phyloP scores from a whole-genome alignment of 2,329 filamentous ascomycete genomes.

The Huntiella decipiens region DNA sequence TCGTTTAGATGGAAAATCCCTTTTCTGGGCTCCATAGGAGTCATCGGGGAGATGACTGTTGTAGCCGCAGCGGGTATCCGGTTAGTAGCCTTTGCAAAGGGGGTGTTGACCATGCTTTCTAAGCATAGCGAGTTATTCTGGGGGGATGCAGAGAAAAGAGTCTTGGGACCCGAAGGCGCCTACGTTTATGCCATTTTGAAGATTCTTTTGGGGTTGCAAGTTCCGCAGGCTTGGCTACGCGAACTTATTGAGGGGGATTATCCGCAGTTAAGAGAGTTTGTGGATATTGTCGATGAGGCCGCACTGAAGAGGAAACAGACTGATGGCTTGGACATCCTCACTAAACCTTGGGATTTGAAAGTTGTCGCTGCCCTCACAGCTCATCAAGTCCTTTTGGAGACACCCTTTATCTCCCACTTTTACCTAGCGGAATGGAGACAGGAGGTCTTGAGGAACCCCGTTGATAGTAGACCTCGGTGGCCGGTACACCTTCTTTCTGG shows the following conservation, averaged over 20 bases:
- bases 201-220: conserved; percentile 40
- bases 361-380: conserved; percentile 18
- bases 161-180: conserved; percentile 43
- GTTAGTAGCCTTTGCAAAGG: conserved; percentile 51
- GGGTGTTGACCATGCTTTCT: conserved; percentile 42
- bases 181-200: conserved; percentile 62
- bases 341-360: background rate
- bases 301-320: background rate
- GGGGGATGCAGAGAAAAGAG: conserved; percentile 6
- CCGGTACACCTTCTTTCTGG: conserved; percentile 13
- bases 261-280: conserved; percentile 13
- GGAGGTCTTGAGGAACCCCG: conserved; percentile 11
- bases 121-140: conserved; percentile 12
- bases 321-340: background rate
- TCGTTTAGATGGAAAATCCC: conserved; percentile 23
- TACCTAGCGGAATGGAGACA: conserved; percentile 18
- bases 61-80: conserved; percentile 57
- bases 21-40: conserved; percentile 27
- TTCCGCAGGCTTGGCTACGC: conserved; percentile 27
- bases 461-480: background rate
- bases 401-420: conserved; percentile 17
- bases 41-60: conserved; percentile 45
- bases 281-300: conserved; percentile 1
- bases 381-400: conserved; percentile 18
- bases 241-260: conserved; percentile 15